Percentiles rank a stretch among this genome's conserved stretches.
phyloP scores from a whole-genome alignment of 768 basidiomycete genomes.

The Lenzites betulinus region DNA sequence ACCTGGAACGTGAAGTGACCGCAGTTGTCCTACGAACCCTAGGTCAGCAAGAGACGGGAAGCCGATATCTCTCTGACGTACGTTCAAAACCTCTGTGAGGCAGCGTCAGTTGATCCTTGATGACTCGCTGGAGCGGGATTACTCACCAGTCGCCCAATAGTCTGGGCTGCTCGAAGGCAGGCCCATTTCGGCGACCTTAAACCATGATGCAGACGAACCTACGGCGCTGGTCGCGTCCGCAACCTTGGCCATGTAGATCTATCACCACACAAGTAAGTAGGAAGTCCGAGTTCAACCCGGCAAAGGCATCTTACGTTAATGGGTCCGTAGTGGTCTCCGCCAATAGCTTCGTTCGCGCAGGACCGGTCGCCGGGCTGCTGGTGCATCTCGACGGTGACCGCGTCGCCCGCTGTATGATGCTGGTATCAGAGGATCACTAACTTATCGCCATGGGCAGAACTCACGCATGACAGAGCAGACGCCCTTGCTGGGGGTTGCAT shows the following conservation, averaged over 20 bases:
- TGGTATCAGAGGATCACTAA: not conserved
- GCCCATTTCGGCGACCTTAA: slow-evolving; percentile 53
- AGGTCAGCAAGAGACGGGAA: not conserved
- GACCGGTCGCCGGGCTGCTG: slow-evolving; percentile 49
- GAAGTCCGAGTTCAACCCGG: too few relatives aligned
- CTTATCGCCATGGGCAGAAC: slow-evolving; percentile 4
- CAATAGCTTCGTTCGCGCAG: slow-evolving; percentile 51
- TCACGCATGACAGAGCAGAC: slow-evolving; percentile 46
- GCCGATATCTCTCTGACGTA: not conserved
- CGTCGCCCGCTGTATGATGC: slow-evolving; percentile 49
- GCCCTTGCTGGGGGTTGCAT: slow-evolving; percentile 35
- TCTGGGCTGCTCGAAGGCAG: slow-evolving; percentile 50
- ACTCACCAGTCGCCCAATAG: slow-evolving; percentile 43
- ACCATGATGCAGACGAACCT: slow-evolving; percentile 47
- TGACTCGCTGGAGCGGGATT: too few relatives aligned
- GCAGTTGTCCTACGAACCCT: slow-evolving; percentile 44
- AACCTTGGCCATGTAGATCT: slow-evolving; percentile 53
- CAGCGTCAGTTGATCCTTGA: not conserved
- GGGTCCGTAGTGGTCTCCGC: slow-evolving; percentile 54
- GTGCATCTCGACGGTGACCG: slow-evolving; percentile 56
- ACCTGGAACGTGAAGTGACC: slow-evolving; percentile 55
- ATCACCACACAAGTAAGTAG: not conserved
- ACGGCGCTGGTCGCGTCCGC: slow-evolving; percentile 46
- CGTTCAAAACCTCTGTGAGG: slow-evolving; percentile 37
- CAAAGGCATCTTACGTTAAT: slow-evolving; percentile 34